These are phyloP conservation scores for Candolleomyces aberdarensis DNA, from an alignment of 768 basidiomycete genomes.

Conservation along the genomic window DNA sequence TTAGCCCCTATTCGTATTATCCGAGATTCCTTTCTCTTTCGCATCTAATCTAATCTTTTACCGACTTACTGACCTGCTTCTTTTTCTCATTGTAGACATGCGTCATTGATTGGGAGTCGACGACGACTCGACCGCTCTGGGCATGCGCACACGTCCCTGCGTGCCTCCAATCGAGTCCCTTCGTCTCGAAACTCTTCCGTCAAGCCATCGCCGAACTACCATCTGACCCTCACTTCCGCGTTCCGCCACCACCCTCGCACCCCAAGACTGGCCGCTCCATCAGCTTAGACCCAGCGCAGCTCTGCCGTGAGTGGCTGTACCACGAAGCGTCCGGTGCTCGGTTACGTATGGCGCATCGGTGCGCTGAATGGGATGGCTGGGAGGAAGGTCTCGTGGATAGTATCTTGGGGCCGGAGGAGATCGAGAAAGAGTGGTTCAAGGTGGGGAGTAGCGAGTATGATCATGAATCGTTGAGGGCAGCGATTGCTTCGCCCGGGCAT, in stretches of 20 bases:
- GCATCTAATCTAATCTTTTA: no score
- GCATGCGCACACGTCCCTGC: conserved; percentile 79
- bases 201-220: conserved; percentile 55
- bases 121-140: conserved; percentile 85
- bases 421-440: conserved; percentile 71
- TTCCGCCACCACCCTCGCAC: conserved; percentile 10
- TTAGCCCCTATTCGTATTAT: not conserved
- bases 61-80: not conserved
- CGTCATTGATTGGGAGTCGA: conserved; percentile 90
- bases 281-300: conserved; percentile 30
- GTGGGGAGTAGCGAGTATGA: conserved; percentile 7
- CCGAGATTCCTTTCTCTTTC: not conserved
- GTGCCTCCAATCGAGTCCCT: conserved; percentile 75
- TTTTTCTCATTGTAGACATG: conserved; percentile 53
- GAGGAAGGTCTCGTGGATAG: conserved; percentile 79
- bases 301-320: conserved; percentile 71
- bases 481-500: conserved; percentile 19
- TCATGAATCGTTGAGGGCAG: conserved; percentile 11
- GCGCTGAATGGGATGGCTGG: conserved; percentile 89
- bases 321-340: conserved; percentile 64
- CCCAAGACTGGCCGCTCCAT: conserved; percentile 9
- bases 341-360: conserved; percentile 75
- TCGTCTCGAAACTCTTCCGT: conserved; percentile 69
- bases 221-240: conserved; percentile 20
- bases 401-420: conserved; percentile 70